A percentile compares a stretch with the other conserved stretches of the same genome.
Evolutionary conservation across 2,329 filamentous ascomycete genomes (phyloP).

Genomic region (Trichoderma sp.): DNA sequence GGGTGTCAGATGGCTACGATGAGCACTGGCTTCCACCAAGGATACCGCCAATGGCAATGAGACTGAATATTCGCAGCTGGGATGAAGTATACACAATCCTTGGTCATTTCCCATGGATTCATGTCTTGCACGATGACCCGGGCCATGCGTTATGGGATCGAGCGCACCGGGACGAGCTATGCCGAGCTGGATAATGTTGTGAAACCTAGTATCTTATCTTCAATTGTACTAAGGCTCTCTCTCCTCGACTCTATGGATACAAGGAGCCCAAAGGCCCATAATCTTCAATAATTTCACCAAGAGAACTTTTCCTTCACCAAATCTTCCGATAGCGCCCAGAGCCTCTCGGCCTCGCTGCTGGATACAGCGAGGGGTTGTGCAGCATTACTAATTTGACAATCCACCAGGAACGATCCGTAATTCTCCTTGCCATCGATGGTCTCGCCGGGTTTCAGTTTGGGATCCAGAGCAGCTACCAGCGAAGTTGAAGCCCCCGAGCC

Average conservation of each 20-base stretch:
- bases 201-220: neutral
- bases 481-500: neutral
- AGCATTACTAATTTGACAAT: neutral
- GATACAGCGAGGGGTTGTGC: neutral
- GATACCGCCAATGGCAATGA: neutral
- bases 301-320: neutral
- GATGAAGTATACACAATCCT: neutral
- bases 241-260: neutral
- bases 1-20: neutral
- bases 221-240: neutral
- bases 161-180: neutral
- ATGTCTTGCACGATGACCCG: neutral
- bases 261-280: neutral
- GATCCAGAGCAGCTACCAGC: neutral
- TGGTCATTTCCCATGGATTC: neutral
- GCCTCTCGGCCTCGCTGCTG: neutral
- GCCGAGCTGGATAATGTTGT: neutral
- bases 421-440: neutral
- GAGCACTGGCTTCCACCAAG: neutral
- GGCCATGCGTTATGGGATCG: neutral
- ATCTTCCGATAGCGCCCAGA: neutral
- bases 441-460: neutral
- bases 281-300: neutral
- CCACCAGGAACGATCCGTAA: neutral
- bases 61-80: neutral